phyloP scores from a whole-genome alignment of 2,329 filamentous ascomycete species.

The Delphinella strobiligena region DNA sequence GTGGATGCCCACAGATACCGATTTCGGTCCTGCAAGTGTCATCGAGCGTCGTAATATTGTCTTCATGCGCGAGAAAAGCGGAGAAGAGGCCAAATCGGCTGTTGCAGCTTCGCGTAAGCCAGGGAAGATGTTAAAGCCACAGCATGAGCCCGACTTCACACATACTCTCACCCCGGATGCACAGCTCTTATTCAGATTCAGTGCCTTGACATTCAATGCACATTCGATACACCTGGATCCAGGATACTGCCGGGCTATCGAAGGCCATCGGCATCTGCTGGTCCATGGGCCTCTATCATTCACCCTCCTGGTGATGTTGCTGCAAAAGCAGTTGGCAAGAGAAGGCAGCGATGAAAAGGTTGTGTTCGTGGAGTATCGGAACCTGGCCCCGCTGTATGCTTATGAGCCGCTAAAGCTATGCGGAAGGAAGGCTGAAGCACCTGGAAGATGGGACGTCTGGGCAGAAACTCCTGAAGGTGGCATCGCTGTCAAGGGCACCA shows the following conservation, averaged over 20 bases:
- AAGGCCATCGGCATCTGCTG: constrained; percentile 63
- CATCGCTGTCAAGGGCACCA: constrained; percentile 33
- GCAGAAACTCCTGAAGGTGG: constrained; percentile 28
- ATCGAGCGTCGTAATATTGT: constrained; percentile 51
- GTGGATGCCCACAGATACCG: constrained; percentile 31
- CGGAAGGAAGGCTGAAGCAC: constrained; percentile 37
- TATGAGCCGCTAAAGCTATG: constrained; percentile 60
- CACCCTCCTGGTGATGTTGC: constrained; percentile 59
- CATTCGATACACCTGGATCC: constrained; percentile 81
- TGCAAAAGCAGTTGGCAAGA: constrained; percentile 42
- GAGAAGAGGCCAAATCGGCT: constrained; percentile 23
- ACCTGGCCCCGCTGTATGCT: constrained; percentile 70
- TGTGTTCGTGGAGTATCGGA: constrained; percentile 59
- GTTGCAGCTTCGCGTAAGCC: constrained; percentile 16
- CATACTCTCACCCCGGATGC: constrained; percentile 54
- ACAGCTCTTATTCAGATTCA: constrained; percentile 76
- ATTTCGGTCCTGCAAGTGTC: constrained; percentile 32
- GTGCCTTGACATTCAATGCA: constrained; percentile 81
- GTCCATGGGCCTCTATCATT: constrained; percentile 81
- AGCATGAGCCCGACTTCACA: constrained; percentile 39
- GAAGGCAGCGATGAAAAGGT: constrained; percentile 30
- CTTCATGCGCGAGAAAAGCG: constrained; percentile 44
- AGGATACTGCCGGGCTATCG: constrained; percentile 53
- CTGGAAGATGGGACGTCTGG: constrained; percentile 28
- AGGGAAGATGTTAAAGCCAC: constrained; percentile 32